Evolutionary conservation across 345 rosid genomes (phyloP).

Genomic region (Lumnitzera littorea): DNA sequence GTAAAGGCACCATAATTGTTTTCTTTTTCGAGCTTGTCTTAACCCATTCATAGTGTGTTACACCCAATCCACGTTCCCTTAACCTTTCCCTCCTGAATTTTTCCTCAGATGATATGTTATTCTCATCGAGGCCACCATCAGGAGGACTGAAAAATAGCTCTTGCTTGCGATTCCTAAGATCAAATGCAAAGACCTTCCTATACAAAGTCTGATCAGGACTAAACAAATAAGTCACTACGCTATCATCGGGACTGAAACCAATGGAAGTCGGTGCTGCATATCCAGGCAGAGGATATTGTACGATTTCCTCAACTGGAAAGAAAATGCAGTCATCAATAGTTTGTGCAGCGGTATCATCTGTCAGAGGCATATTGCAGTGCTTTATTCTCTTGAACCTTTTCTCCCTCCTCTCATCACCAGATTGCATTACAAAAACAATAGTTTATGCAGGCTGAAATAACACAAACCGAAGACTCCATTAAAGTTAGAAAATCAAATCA

Average conservation of each 20-base stretch:
- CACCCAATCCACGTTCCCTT: constrained; percentile 91
- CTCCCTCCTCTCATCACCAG: constrained; percentile 30
- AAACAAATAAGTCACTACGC: constrained; percentile 52
- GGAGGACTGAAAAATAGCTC: constrained; percentile 69
- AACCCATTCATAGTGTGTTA: constrained; percentile 90
- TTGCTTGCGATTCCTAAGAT: constrained; percentile 52
- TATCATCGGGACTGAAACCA: constrained; percentile 83
- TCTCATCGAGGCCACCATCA: constrained; percentile 89
- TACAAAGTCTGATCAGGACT: constrained; percentile 71
- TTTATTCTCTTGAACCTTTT: constrained; percentile 44
- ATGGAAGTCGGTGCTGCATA: constrained; percentile 66
- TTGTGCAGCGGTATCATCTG: constrained; percentile 33
- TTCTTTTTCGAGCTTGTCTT: constrained; percentile 62
- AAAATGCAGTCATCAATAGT: constrained; percentile 27
- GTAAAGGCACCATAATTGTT: constrained; percentile 80
- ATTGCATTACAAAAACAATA: constrained; percentile 49
- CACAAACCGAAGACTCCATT: constrained; percentile 12
- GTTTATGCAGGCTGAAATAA: constrained; percentile 5
- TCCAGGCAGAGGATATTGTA: constrained; percentile 90
- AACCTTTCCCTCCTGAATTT: constrained; percentile 87
- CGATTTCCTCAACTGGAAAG: constrained; percentile 74
- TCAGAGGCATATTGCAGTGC: constrained; percentile 44
- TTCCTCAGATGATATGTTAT: constrained; percentile 78
- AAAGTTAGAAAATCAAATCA: not conserved
- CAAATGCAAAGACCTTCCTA: constrained; percentile 61